These are phyloP conservation scores for Fomitopsis pulvina DNA, from an alignment of 768 basidiomycete species.

Conservation along the genomic window DNA sequence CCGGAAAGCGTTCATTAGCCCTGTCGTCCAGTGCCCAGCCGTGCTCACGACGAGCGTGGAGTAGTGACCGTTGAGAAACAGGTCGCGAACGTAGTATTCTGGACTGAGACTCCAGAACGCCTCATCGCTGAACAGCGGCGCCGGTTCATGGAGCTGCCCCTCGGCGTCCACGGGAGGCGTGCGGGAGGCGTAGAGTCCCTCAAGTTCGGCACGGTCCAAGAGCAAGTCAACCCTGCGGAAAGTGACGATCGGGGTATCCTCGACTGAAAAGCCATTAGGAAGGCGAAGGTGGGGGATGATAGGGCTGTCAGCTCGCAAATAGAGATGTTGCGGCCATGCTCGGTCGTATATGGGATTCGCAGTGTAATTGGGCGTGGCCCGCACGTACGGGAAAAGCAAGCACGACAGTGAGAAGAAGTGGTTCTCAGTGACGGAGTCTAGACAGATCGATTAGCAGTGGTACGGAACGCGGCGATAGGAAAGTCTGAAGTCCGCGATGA, in stretches of 20 bases:
- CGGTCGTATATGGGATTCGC: slow-evolving; percentile 50
- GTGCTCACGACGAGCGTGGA: slow-evolving; percentile 58
- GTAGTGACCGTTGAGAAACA: slow-evolving; percentile 48
- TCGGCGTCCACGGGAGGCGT: neutral
- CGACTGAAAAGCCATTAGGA: slow-evolving; percentile 48
- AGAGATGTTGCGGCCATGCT: slow-evolving; percentile 59
- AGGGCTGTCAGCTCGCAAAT: slow-evolving; percentile 51
- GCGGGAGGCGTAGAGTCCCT: slow-evolving; percentile 24
- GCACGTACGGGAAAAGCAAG: slow-evolving; percentile 57
- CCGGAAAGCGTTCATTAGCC: slow-evolving; percentile 38
- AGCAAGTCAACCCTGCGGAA: slow-evolving; percentile 64
- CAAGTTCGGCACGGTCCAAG: slow-evolving; percentile 40
- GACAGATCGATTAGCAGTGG: neutral
- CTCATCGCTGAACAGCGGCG: slow-evolving; percentile 49
- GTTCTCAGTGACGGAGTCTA: slow-evolving; percentile 65
- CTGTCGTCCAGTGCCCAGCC: slow-evolving; percentile 65
- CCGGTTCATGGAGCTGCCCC: neutral
- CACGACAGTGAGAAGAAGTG: slow-evolving; percentile 74
- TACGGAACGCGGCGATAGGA: neutral
- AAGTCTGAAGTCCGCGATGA: no score
- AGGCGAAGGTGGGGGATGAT: slow-evolving; percentile 35
- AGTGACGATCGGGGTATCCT: slow-evolving; percentile 52
- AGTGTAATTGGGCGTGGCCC: slow-evolving; percentile 56
- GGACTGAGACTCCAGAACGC: slow-evolving; percentile 46
- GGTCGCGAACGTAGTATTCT: slow-evolving; percentile 39